Conservation (phyloP, 1,284 basidiomycete species). For the Papiliotrema terrestris region DNA sequence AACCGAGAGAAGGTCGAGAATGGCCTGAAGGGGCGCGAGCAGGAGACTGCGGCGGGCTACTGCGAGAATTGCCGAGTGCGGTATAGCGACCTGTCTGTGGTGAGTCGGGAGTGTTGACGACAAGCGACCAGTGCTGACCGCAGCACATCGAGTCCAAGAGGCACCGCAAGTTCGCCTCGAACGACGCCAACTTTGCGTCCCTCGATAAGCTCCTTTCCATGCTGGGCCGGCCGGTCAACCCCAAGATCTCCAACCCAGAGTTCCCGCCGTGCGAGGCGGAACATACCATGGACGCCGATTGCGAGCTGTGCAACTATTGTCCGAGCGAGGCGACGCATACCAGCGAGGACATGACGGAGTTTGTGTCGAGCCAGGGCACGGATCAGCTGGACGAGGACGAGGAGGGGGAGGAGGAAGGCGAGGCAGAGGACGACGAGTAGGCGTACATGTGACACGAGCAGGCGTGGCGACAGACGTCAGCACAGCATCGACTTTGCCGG, state of each 20-base stretch:
- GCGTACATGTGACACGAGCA: too few relatives aligned
- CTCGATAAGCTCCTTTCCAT: slow-evolving; percentile 75
- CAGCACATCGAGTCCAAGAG: slow-evolving; percentile 75
- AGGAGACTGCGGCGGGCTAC: slow-evolving; percentile 80
- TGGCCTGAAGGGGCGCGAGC: slow-evolving; percentile 56
- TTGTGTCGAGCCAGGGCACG: too few relatives aligned
- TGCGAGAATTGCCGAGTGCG: slow-evolving; percentile 94
- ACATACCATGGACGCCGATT: slow-evolving; percentile 17
- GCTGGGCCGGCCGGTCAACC: slow-evolving; percentile 63
- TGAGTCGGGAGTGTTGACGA: slow-evolving; percentile 49
- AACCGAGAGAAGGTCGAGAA: slow-evolving; percentile 38
- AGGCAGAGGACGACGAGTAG: too few relatives aligned
- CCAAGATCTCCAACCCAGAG: slow-evolving; percentile 16
- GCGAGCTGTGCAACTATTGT: slow-evolving; percentile 14
- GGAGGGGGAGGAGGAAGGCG: too few relatives aligned
- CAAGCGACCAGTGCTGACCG: background rate
- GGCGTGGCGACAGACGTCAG: too few relatives aligned
- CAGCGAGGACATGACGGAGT: too few relatives aligned
- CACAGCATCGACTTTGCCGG: too few relatives aligned
- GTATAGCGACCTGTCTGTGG: slow-evolving; percentile 82
- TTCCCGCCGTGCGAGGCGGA: slow-evolving; percentile 18
- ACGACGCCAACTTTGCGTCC: slow-evolving; percentile 74
- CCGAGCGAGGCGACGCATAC: background rate
- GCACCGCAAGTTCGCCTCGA: slow-evolving; percentile 81
- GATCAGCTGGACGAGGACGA: too few relatives aligned